Evolutionary conservation across 345 rosid genomes (phyloP).

Genomic region (Trapa incisa): DNA sequence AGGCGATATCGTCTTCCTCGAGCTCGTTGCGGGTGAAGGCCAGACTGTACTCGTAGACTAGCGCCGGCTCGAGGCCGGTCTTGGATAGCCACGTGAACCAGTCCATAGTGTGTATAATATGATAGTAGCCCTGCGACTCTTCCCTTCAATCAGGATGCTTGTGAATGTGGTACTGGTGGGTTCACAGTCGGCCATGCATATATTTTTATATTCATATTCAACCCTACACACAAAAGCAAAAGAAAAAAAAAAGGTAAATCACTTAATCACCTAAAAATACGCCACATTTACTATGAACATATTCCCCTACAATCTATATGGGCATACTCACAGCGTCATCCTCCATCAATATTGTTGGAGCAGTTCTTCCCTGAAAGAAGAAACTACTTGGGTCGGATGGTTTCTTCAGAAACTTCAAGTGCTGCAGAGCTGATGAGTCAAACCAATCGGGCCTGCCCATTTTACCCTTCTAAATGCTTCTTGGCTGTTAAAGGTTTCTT

Average conservation of each 20-base stretch:
- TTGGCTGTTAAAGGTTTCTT: too few species aligned
- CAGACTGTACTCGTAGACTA: constrained; percentile 70
- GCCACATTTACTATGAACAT: too few species aligned
- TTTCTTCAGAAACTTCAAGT: constrained; percentile 67
- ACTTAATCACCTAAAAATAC: too few species aligned
- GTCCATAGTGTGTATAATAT: constrained; percentile 30
- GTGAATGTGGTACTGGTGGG: neutral
- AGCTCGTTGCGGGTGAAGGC: constrained; percentile 75
- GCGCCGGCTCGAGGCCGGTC: constrained; percentile 57
- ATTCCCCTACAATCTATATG: neutral
- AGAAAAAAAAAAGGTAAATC: too few species aligned
- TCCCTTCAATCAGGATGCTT: neutral
- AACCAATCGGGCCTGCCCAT: too few species aligned
- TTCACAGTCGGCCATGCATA: too few species aligned
- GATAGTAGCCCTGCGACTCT: too few species aligned
- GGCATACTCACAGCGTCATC: constrained; percentile 9
- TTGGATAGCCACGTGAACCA: constrained; percentile 97
- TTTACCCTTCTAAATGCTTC: too few species aligned
- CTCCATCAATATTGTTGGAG: neutral
- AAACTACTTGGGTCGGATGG: constrained; percentile 56
- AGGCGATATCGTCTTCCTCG: constrained; percentile 53
- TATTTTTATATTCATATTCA: too few species aligned
- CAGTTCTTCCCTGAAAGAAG: neutral
- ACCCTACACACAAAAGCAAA: too few species aligned
- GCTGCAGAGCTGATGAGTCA: constrained; percentile 34